A percentile compares a stretch with the other conserved stretches of the same genome.
phyloP scores from a whole-genome alignment of 1,284 basidiomycete genomes.

The Meira miltonrushii region DNA sequence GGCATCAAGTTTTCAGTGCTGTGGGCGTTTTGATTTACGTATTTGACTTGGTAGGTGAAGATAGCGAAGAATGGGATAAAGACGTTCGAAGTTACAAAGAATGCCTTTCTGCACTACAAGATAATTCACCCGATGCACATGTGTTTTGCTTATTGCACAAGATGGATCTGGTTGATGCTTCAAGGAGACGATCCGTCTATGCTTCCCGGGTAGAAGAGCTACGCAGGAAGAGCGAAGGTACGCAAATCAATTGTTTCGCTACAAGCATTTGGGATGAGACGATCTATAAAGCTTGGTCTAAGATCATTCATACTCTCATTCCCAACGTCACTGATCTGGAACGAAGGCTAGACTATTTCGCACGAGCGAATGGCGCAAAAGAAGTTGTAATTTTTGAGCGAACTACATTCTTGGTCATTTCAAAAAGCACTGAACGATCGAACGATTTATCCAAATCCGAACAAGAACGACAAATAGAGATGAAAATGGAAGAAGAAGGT shows the following conservation, averaged over 20 bases:
- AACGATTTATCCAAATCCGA: slow-evolving; percentile 5
- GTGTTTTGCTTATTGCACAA: slow-evolving; percentile 94
- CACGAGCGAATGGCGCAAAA: slow-evolving; percentile 75
- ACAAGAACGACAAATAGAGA: slow-evolving; percentile 31
- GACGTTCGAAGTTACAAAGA: slow-evolving; percentile 49
- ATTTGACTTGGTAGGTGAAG: slow-evolving; percentile 67
- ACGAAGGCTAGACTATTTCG: slow-evolving; percentile 76
- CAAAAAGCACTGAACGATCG: slow-evolving; percentile 49
- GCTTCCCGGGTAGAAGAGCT: slow-evolving; percentile 56
- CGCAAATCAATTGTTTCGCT: slow-evolving; percentile 30
- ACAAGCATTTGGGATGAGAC: slow-evolving; percentile 98
- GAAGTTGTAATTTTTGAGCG: slow-evolving; percentile 95
- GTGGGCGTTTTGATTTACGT: slow-evolving; percentile 98
- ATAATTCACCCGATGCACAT: slow-evolving; percentile 61
- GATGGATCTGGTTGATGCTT: slow-evolving; percentile 70
- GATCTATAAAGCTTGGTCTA: slow-evolving; percentile 97
- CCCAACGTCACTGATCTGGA: slow-evolving; percentile 86
- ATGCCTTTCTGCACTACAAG: slow-evolving; percentile 38
- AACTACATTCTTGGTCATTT: slow-evolving; percentile 94
- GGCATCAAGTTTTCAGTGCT: slow-evolving; percentile 85
- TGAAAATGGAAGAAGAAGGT: slow-evolving; percentile 37
- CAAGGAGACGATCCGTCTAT: slow-evolving; percentile 61
- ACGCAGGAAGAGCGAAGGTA: slow-evolving; percentile 36
- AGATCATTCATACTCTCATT: slow-evolving; percentile 91
- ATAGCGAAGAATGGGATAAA: slow-evolving; percentile 58